phyloP scores from a whole-genome alignment of 441 rosid genomes.

The Biscutella laevigata region DNA sequence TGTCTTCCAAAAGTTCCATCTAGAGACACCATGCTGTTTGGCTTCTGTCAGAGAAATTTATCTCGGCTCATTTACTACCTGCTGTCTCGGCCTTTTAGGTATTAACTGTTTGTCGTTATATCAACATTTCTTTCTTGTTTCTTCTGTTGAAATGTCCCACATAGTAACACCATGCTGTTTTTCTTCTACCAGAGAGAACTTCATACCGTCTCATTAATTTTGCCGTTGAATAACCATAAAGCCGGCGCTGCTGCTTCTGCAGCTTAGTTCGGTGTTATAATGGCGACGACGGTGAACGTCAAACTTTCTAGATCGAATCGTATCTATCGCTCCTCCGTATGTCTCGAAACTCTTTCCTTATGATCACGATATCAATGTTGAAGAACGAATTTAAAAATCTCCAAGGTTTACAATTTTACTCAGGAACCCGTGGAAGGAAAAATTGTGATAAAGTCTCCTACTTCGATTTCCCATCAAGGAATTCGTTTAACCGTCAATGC shows the following conservation, averaged over 20 bases:
- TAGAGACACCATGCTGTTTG: too few relatives aligned
- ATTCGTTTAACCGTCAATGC: conserved; percentile 57
- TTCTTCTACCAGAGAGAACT: not conserved
- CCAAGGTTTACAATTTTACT: not conserved
- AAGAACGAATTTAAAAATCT: not conserved
- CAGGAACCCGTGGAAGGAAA: conserved; percentile 69
- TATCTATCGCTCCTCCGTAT: conserved; percentile 64
- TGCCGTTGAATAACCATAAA: conserved; percentile 11
- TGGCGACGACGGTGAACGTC: conserved; percentile 37
- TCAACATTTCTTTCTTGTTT: not conserved
- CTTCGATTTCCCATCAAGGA: conserved; percentile 57
- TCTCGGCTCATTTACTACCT: too few relatives aligned
- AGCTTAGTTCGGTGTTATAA: conserved; percentile 8
- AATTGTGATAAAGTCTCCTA: conserved; percentile 46
- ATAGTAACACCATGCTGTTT: conserved; percentile 8
- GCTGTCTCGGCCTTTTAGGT: not conserved
- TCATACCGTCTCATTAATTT: conserved; percentile 4
- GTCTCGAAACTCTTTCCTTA: conserved; percentile 11
- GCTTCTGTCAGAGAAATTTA: too few relatives aligned
- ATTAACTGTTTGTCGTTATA: not conserved
- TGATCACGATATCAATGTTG: not conserved
- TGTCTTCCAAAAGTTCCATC: too few relatives aligned
- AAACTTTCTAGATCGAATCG: conserved; percentile 62
- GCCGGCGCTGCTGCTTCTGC: not conserved
- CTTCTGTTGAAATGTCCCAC: too few relatives aligned